phyloP scores from a whole-genome alignment of 1,284 basidiomycete species.

The Irpex rosettiformis region DNA sequence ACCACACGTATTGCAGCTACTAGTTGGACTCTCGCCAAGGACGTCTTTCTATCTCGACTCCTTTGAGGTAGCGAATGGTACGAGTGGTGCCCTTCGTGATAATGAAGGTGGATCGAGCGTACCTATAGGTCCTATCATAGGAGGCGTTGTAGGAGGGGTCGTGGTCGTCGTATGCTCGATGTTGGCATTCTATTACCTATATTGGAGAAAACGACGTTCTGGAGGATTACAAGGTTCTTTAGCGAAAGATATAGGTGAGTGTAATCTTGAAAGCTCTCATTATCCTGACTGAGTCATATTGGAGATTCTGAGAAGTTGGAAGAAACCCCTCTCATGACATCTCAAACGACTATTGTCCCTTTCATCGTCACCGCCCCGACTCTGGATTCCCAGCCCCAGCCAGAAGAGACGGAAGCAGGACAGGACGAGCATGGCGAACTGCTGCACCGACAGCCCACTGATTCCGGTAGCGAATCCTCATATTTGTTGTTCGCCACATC shows the following conservation, averaged over 20 bases:
- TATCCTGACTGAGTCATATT: background rate
- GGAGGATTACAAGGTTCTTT: background rate
- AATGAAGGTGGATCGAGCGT: background rate
- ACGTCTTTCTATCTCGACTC: constrained; percentile 8
- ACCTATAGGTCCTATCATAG: constrained; percentile 10
- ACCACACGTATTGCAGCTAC: background rate
- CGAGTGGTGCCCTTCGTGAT: background rate
- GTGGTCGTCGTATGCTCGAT: constrained; percentile 4
- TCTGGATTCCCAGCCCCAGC: background rate
- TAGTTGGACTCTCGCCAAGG: constrained; percentile 8
- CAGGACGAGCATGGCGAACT: background rate
- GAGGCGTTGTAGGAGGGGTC: constrained; percentile 11
- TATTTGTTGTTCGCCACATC: background rate
- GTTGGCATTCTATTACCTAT: constrained; percentile 12
- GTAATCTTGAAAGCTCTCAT: background rate
- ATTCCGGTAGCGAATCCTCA: background rate
- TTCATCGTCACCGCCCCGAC: background rate
- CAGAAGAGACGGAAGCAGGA: background rate
- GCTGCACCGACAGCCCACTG: background rate
- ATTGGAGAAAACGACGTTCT: constrained; percentile 3
- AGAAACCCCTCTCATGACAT: background rate
- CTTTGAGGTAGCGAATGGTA: constrained; percentile 3
- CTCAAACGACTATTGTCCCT: background rate
- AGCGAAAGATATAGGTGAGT: background rate
- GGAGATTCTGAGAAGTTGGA: background rate